phyloP scores from a whole-genome alignment of 2,329 filamentous ascomycete genomes.

The Apiospora rasikravindrae region DNA sequence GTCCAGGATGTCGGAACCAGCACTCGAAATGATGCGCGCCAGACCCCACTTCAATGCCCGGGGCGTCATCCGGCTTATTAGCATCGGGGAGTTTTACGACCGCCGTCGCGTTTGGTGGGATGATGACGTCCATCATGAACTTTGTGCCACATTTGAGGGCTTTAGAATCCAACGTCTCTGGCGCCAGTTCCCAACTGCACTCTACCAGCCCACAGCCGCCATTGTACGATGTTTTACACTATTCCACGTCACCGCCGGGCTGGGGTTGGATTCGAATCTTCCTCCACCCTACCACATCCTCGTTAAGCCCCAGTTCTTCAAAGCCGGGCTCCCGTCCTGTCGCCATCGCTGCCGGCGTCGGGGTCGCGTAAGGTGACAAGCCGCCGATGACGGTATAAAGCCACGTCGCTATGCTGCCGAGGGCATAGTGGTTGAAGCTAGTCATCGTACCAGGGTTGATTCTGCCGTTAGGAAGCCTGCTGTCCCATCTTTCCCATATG shows the following conservation, averaged over 20 bases:
- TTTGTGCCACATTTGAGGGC: background rate
- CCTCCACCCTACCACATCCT: background rate
- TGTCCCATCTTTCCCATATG: constrained; percentile 46
- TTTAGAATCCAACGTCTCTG: too few relatives aligned
- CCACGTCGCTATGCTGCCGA: constrained; percentile 44
- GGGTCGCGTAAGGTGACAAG: background rate
- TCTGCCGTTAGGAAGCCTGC: constrained; percentile 38
- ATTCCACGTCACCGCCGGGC: background rate
- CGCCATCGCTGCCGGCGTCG: background rate
- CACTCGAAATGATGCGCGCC: background rate
- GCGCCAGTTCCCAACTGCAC: background rate
- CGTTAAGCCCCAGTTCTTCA: background rate
- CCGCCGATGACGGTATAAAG: constrained; percentile 40
- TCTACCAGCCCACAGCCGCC: background rate
- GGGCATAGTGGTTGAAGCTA: constrained; percentile 45
- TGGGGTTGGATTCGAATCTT: background rate
- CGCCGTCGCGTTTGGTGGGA: background rate
- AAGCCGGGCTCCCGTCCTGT: too few relatives aligned
- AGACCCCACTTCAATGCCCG: background rate
- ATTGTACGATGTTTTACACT: background rate
- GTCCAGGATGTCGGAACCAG: background rate
- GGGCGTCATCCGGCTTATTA: background rate
- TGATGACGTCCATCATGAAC: background rate
- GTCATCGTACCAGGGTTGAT: constrained; percentile 45
- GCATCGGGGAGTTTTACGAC: background rate